phyloP scores from a whole-genome alignment of 1,284 basidiomycete species.

The Microbotryum silenes-acaulis region DNA sequence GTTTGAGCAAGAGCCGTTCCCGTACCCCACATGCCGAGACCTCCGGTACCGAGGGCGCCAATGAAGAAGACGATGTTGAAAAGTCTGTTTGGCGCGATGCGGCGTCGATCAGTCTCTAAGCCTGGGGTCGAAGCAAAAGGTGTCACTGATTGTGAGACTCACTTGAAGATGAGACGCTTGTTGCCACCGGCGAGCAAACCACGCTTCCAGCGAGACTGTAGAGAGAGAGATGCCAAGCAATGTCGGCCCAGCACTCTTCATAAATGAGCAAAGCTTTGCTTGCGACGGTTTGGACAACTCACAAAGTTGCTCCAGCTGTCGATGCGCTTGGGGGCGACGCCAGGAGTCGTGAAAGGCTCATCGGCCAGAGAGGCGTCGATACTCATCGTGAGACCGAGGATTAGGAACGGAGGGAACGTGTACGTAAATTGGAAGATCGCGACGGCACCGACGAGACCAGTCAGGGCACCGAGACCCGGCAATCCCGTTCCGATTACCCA shows the following conservation, averaged over 20 bases:
- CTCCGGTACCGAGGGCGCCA: constrained; percentile 41
- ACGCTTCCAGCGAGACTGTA: constrained; percentile 25
- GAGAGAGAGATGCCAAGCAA: neutral
- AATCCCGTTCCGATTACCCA: constrained; percentile 56
- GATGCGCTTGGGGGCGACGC: constrained; percentile 10
- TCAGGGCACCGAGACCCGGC: constrained; percentile 53
- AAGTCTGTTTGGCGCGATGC: constrained; percentile 34
- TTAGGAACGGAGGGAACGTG: constrained; percentile 55
- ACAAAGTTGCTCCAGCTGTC: constrained; percentile 26
- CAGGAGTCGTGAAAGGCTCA: constrained; percentile 17
- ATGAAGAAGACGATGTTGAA: constrained; percentile 41
- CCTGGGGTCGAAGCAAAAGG: too few species aligned
- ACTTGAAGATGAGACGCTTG: constrained; percentile 14
- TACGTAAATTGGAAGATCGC: constrained; percentile 59
- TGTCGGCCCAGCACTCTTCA: too few species aligned
- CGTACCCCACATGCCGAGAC: constrained; percentile 45
- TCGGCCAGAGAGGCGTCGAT: constrained; percentile 41
- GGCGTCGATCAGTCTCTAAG: neutral
- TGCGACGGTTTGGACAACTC: neutral
- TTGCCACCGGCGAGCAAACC: constrained; percentile 10
- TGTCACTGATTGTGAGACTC: neutral
- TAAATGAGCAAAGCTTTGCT: constrained; percentile 49
- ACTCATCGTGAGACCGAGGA: constrained; percentile 49
- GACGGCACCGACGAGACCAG: constrained; percentile 52
- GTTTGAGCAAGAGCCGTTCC: constrained; percentile 43